Base-by-base conservation (phyloP, 208 protist genomes). In the Crithidia expoeki region DNA sequence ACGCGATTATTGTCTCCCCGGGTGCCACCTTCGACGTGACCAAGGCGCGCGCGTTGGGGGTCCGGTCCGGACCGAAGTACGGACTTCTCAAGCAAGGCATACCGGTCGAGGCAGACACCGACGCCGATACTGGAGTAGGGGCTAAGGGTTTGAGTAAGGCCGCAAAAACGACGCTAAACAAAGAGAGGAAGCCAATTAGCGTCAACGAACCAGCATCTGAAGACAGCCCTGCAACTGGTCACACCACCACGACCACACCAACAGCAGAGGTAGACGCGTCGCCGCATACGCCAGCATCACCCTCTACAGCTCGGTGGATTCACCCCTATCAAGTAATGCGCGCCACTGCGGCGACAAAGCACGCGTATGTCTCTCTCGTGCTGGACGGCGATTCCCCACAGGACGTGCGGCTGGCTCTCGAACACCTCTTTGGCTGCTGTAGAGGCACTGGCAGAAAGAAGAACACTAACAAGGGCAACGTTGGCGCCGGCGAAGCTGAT, bases 331-430 rank as follows among this genome's bases (percentile, higher is more conserved):
- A 93, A 40, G 90, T 95, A 42, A 75, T 79, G 60, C 67, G 75
- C 14, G 62, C 68, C n/a, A 95, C 88, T 2, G 28, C 62, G 5
- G 83, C 78, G 0, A 95, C 88, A 38, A 61, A 42, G 23, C 68
- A 74, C 19, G 33, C 88, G 0, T 95, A 88, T 52, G 52, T 95
- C 7, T 86, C 86, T n/a, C 82, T 95, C 33, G 72, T 95, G 7
- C 73, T 95, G 27, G 90, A 95, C 68, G 81, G 85, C 14, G 76
- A 94, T 55, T 34, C 28, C 11, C 53, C 72, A 0, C 51, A 52
- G 4, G 88, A 93, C 12, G 72, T 95, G 23, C 77, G 63, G 47
- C 36, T 2, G 9, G 82, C 88, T 2, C 28, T 95, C 21, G 40
- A 72, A 33, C 40, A 34, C 10, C 76, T 95, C 14, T 64, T 93